These are phyloP conservation scores for Candida maris DNA, from an alignment of 805 yeast genomes.

Conservation along the genomic window DNA sequence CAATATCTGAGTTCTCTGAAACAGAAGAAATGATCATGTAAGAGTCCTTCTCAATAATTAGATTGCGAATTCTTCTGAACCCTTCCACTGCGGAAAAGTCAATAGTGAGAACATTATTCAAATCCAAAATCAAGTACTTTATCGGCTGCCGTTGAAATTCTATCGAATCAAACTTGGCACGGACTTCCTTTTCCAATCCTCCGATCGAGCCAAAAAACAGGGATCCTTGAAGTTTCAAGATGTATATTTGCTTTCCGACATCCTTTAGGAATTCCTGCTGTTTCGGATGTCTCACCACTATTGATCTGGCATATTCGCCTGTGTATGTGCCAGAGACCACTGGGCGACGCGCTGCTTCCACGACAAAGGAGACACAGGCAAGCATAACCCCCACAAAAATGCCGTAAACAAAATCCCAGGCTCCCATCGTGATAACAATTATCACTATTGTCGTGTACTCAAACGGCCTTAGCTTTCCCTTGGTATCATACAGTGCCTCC, in stretches of 20 bases:
- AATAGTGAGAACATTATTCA: constrained; percentile 73
- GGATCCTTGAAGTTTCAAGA: constrained; percentile 82
- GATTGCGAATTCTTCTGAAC: constrained; percentile 77
- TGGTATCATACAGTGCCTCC: constrained; percentile 84
- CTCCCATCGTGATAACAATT: constrained; percentile 93
- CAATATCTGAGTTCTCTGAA: constrained; percentile 58
- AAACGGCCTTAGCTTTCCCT: constrained; percentile 65
- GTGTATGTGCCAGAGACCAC: constrained; percentile 79
- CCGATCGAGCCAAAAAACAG: constrained; percentile 95
- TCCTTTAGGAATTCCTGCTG: constrained; percentile 80
- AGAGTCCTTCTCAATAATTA: constrained; percentile 64
- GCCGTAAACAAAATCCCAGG: constrained; percentile 91
- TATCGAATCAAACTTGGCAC: constrained; percentile 58
- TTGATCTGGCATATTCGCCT: constrained; percentile 86
- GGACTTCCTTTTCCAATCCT: constrained; percentile 74
- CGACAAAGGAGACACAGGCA: constrained; percentile 94
- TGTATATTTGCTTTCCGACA: constrained; percentile 88
- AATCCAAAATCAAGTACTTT: constrained; percentile 77
- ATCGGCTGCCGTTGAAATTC: constrained; percentile 55
- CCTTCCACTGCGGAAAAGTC: constrained; percentile 98
- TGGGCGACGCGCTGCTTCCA: constrained; percentile 81
- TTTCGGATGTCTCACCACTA: constrained; percentile 85
- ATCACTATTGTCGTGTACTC: constrained; percentile 83
- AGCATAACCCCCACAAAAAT: constrained; percentile 84
- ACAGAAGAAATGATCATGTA: constrained; percentile 79